Conservation (phyloP, 352 stramenopile species). For the Globisporangium cylindrosporum region DNA sequence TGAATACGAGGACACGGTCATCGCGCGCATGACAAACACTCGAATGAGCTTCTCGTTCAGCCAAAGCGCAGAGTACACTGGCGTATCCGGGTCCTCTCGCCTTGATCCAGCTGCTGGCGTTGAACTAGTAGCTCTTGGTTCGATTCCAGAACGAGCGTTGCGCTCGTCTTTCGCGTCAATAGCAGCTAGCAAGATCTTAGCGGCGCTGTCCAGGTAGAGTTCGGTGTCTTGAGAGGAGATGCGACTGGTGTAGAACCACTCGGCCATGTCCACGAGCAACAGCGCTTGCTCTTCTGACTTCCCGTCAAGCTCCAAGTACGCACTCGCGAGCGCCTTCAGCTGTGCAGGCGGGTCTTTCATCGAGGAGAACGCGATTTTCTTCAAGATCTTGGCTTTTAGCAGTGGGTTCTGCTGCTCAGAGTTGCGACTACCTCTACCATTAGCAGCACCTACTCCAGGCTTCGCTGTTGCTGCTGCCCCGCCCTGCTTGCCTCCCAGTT, state of each 20-base stretch:
- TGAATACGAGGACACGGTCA: slow-evolving; percentile 22
- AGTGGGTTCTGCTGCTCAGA: slow-evolving; percentile 39
- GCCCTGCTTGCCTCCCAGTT: slow-evolving; percentile 37
- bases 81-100: slow-evolving; percentile 6
- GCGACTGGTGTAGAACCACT: slow-evolving; percentile 81
- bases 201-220: slow-evolving; percentile 52
- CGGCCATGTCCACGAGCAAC: slow-evolving; percentile 76
- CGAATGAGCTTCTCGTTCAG: slow-evolving; percentile 59
- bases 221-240: slow-evolving; percentile 54
- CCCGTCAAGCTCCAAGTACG: slow-evolving; percentile 57
- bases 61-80: slow-evolving; percentile 41
- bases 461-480: slow-evolving; percentile 13
- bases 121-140: background rate
- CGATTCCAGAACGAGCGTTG: background rate
- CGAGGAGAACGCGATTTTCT: slow-evolving; percentile 64
- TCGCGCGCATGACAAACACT: slow-evolving; percentile 46
- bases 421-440: slow-evolving; percentile 26
- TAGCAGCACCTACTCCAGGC: background rate
- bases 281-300: slow-evolving; percentile 59
- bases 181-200: slow-evolving; percentile 33
- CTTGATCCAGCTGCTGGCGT: background rate
- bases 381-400: slow-evolving; percentile 58
- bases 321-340: slow-evolving; percentile 50
- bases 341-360: slow-evolving; percentile 54
- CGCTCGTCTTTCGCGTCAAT: slow-evolving; percentile 12